Percentiles rank a stretch among this genome's conserved stretches.
Conservation (phyloP, 768 basidiomycete species). For the Amanita pseudoporphyria region DNA sequence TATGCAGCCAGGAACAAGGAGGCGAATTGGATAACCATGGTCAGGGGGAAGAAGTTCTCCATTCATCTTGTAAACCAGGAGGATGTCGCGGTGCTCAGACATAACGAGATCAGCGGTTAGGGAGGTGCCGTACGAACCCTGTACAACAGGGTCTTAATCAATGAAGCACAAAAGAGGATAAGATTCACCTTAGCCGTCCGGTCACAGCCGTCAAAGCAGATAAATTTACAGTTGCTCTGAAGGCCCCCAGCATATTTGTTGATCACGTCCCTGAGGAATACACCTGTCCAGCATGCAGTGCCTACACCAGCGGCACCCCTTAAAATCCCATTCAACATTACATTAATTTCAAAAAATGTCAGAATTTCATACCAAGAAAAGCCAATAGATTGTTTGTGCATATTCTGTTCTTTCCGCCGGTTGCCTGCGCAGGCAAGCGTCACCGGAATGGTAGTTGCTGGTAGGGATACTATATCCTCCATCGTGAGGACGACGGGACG, state of each 20-base stretch:
- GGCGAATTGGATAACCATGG: conserved; percentile 58
- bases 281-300: conserved; percentile 53
- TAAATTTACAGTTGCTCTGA: conserved; percentile 29
- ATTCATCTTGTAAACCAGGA: neutral
- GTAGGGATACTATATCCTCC: conserved; percentile 24
- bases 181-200: conserved; percentile 8
- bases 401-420: conserved; percentile 57
- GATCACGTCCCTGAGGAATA: conserved; percentile 46
- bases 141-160: no score
- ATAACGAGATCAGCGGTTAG: neutral
- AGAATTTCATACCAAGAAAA: conserved; percentile 31
- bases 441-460: conserved; percentile 39
- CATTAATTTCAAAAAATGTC: no score
- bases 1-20: conserved; percentile 54
- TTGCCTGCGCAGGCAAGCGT: conserved; percentile 60
- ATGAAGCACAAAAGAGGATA: neutral
- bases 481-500: conserved; percentile 3
- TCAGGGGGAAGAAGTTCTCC: conserved; percentile 37
- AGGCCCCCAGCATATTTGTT: conserved; percentile 29
- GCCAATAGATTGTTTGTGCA: conserved; percentile 44
- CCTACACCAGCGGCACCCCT: conserved; percentile 36
- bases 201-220: conserved; percentile 53
- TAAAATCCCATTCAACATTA: neutral
- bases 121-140: conserved; percentile 1
- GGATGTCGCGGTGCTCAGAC: neutral